These are phyloP conservation scores for Limonium bicolor DNA, from an alignment of 148 eudicot species.

Conservation along the genomic window DNA sequence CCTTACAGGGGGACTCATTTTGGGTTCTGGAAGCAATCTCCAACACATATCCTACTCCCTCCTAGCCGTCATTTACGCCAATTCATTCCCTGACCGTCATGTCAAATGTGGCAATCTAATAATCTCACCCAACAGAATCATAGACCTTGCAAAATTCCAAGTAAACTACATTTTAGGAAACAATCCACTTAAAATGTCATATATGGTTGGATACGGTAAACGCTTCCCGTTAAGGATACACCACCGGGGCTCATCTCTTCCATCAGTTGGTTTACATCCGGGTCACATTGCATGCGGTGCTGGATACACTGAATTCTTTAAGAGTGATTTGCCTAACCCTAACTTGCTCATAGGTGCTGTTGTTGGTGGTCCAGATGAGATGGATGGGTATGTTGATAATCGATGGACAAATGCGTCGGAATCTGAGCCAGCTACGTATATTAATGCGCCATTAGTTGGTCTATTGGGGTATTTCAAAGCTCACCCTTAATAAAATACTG, in stretches of 20 bases:
- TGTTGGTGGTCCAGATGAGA: slow-evolving; percentile 82
- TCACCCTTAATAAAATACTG: too few relatives aligned
- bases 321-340: slow-evolving; percentile 73
- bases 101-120: too few relatives aligned
- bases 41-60: slow-evolving; percentile 40
- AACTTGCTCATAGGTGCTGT: slow-evolving; percentile 77
- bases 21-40: slow-evolving; percentile 36
- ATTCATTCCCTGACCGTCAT: slow-evolving; percentile 6
- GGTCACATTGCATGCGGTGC: slow-evolving; percentile 63
- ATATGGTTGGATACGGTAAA: slow-evolving; percentile 93
- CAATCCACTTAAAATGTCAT: slow-evolving; percentile 78
- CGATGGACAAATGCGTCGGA: slow-evolving; percentile 67
- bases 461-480: slow-evolving; percentile 60
- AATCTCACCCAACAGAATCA: slow-evolving; percentile 13
- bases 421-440: slow-evolving; percentile 92
- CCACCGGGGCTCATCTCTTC: slow-evolving; percentile 77
- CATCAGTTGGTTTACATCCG: slow-evolving; percentile 58
- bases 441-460: slow-evolving; percentile 94
- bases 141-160: slow-evolving; percentile 31
- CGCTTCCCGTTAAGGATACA: slow-evolving; percentile 77
- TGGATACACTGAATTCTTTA: slow-evolving; percentile 52
- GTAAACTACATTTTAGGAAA: slow-evolving; percentile 95
- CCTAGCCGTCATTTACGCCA: slow-evolving; percentile 31
- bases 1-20: too few relatives aligned
- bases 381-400: slow-evolving; percentile 76